phyloP scores from a whole-genome alignment of 1,284 basidiomycete species.

The Xerocomus amazonicus region DNA sequence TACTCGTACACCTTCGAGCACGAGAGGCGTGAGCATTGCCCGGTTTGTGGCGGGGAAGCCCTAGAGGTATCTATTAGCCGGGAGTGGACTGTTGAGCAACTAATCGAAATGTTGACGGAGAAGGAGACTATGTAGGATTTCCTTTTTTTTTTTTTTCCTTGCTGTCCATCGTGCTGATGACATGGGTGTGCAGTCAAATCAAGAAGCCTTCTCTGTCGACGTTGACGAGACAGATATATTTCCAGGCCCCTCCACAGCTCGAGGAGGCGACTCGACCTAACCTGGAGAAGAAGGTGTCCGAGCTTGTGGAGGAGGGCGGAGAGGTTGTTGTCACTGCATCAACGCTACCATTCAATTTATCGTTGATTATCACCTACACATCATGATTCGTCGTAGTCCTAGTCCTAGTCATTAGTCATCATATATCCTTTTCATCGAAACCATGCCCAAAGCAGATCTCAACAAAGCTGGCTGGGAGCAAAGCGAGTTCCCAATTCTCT shows the following conservation, averaged over 20 bases:
- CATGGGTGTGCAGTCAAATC: constrained; percentile 68
- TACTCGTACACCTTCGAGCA: constrained; percentile 99
- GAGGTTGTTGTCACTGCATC: constrained; percentile 87
- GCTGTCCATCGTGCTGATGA: constrained; percentile 11
- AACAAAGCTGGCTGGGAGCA: constrained; percentile 92
- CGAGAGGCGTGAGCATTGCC: constrained; percentile 90
- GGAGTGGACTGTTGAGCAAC: constrained; percentile 75
- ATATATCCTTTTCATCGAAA: constrained; percentile 13
- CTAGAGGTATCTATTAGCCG: constrained; percentile 65
- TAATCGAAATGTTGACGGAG: constrained; percentile 84
- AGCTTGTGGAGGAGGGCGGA: constrained; percentile 73
- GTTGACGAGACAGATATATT: constrained; percentile 73
- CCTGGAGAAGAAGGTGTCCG: constrained; percentile 78
- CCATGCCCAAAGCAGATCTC: constrained; percentile 76
- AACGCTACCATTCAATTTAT: constrained; percentile 83
- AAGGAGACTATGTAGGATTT: constrained; percentile 79
- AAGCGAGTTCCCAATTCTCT: constrained; percentile 86
- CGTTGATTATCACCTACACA: constrained; percentile 62
- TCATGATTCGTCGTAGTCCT: constrained; percentile 32
- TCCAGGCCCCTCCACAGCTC: constrained; percentile 89
- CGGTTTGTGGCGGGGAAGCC: constrained; percentile 93
- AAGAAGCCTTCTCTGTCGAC: constrained; percentile 86
- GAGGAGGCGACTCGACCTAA: constrained; percentile 87
- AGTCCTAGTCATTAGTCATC: constrained; percentile 26
- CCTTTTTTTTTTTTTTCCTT: neutral